phyloP scores from a whole-genome alignment of 129 eudicot genomes.

The Flaveria bidentis region DNA sequence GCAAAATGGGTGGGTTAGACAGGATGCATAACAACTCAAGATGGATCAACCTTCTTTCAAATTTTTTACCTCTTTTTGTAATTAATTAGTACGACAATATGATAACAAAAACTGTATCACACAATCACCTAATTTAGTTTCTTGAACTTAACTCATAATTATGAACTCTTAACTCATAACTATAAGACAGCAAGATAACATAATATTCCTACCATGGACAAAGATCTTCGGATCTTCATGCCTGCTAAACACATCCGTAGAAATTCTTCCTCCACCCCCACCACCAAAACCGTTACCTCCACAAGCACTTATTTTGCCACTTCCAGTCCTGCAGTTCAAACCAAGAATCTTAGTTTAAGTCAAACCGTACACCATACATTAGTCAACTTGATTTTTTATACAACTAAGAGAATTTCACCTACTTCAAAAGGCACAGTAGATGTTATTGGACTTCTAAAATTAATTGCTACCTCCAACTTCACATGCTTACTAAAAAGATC shows the following conservation, averaged over 20 bases:
- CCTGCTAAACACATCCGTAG: slow-evolving; percentile 89
- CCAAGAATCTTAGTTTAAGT: slow-evolving; percentile 31
- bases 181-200: slow-evolving; percentile 3
- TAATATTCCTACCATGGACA: slow-evolving; percentile 63
- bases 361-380: slow-evolving; percentile 4
- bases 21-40: slow-evolving; percentile 1
- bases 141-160: slow-evolving; percentile 4
- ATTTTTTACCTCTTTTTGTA: background rate
- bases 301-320: slow-evolving; percentile 76
- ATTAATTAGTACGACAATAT: background rate
- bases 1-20: background rate
- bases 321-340: slow-evolving; percentile 71
- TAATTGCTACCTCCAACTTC: background rate
- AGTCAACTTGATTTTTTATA: background rate
- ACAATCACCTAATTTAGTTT: background rate
- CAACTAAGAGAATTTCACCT: slow-evolving; percentile 8
- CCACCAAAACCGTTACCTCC: slow-evolving; percentile 93
- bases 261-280: slow-evolving; percentile 91
- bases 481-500: background rate
- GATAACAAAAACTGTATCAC: background rate
- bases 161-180: background rate
- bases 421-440: background rate
- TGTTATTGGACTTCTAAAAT: background rate
- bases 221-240: slow-evolving; percentile 75
- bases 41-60: background rate